These are phyloP conservation scores for Arctostaphylos glauca DNA, from an alignment of 148 eudicot species.

Conservation along the genomic window DNA sequence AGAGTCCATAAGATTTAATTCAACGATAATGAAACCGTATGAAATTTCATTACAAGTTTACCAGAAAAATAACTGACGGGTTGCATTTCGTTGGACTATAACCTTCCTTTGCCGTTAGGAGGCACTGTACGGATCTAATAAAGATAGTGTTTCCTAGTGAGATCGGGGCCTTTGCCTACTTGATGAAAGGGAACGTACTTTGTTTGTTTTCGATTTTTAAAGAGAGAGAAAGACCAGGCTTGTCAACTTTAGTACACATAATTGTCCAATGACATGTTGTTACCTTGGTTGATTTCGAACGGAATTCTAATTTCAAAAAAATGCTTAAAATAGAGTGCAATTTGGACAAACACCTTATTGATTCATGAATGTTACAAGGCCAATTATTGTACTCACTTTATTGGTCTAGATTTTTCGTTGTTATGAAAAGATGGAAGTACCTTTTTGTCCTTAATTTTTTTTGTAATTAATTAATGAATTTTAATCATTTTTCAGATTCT, in stretches of 20 bases:
- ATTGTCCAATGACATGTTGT: neutral
- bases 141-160: no score
- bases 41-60: no score
- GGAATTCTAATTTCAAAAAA: neutral
- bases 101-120: neutral
- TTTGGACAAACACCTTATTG: neutral
- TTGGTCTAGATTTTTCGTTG: neutral
- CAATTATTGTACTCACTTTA: neutral
- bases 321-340: neutral
- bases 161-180: no score
- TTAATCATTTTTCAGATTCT: constrained; percentile 51
- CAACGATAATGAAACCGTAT: no score
- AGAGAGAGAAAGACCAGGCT: no score
- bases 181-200: no score
- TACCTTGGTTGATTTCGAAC: neutral
- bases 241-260: neutral
- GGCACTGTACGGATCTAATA: no score
- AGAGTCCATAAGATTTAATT: no score
- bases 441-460: neutral
- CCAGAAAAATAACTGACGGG: no score
- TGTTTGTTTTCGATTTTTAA: no score
- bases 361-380: neutral
- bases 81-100: neutral
- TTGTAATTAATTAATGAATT: constrained; percentile 1
- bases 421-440: neutral